Percentiles rank a stretch among this genome's conserved stretches.
Conservation (phyloP, 805 yeast genomes). For the Candida caryicola region DNA sequence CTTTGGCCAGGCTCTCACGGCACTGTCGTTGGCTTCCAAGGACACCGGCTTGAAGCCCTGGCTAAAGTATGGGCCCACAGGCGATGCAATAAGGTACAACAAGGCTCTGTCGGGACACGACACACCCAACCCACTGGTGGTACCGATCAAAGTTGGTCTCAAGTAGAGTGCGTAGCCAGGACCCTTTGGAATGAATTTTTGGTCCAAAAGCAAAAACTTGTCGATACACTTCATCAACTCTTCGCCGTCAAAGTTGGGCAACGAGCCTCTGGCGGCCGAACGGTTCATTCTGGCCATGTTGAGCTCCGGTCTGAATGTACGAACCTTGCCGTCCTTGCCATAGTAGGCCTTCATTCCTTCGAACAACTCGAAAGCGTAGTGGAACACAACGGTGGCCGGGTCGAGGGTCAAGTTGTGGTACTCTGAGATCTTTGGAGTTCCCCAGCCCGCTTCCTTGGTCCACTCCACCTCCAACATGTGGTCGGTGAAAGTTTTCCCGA, state of each 20-base stretch:
- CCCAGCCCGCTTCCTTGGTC: slow-evolving; percentile 28
- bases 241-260: slow-evolving; percentile 27
- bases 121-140: slow-evolving; percentile 24
- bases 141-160: slow-evolving; percentile 29
- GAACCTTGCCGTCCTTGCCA: slow-evolving; percentile 19
- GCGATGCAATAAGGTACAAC: slow-evolving; percentile 26
- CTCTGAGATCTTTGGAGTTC: slow-evolving; percentile 24
- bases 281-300: slow-evolving; percentile 28
- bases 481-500: slow-evolving; percentile 28
- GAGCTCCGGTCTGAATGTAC: slow-evolving; percentile 25
- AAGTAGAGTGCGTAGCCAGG: slow-evolving; percentile 28
- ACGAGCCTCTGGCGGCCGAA: slow-evolving; percentile 23
- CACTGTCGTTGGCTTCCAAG: slow-evolving; percentile 91
- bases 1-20: slow-evolving; percentile 99
- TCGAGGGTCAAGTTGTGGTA: slow-evolving; percentile 26
- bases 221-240: slow-evolving; percentile 24
- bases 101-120: slow-evolving; percentile 22
- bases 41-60: slow-evolving; percentile 96
- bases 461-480: slow-evolving; percentile 31
- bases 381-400: slow-evolving; percentile 26
- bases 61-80: slow-evolving; percentile 44
- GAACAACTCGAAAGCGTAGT: slow-evolving; percentile 29
- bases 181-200: slow-evolving; percentile 23
- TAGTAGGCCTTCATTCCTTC: slow-evolving; percentile 32
- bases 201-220: slow-evolving; percentile 21